A percentile compares a stretch with the other conserved stretches of the same genome.
These are phyloP conservation scores for Apophysomyces sp. DNA, from an alignment of 371 early-diverging fungal species.

Conservation along the genomic window DNA sequence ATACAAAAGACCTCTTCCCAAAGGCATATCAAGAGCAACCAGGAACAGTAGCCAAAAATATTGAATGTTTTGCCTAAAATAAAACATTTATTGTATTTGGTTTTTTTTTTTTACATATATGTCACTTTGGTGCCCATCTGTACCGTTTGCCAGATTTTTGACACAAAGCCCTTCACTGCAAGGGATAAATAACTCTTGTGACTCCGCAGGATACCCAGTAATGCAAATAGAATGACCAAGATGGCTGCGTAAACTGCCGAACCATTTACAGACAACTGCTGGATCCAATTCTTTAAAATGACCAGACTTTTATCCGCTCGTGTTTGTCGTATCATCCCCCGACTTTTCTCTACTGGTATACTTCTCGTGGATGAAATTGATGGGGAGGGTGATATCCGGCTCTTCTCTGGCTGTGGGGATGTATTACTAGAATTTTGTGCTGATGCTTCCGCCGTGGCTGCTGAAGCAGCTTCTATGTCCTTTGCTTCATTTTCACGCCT, in stretches of 20 bases:
- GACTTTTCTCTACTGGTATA: neutral
- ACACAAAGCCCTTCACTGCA: slow-evolving; percentile 19
- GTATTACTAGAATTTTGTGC: slow-evolving; percentile 1
- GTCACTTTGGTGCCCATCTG: slow-evolving; percentile 50
- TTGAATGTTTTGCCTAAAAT: too few species aligned
- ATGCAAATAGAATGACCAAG: slow-evolving; percentile 26
- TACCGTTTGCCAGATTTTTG: slow-evolving; percentile 41
- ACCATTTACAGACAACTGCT: slow-evolving; percentile 16
- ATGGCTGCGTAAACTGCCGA: slow-evolving; percentile 18
- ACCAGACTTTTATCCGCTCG: neutral
- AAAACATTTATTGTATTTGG: neutral
- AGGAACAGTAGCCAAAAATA: too few species aligned
- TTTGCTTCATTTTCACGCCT: slow-evolving; percentile 1
- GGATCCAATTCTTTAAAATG: slow-evolving; percentile 26
- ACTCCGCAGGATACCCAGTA: slow-evolving; percentile 27
- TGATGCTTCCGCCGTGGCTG: neutral
- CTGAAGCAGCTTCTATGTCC: slow-evolving; percentile 5
- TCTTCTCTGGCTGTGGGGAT: neutral
- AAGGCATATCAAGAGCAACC: too few species aligned
- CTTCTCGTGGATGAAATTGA: neutral
- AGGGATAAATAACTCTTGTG: slow-evolving; percentile 22
- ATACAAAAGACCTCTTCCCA: too few species aligned
- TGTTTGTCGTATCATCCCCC: neutral
- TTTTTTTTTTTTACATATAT: slow-evolving; percentile 26
- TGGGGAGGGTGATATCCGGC: neutral